phyloP scores from a whole-genome alignment of 2,329 filamentous ascomycete genomes.

The Lasiodiplodia sp. region DNA sequence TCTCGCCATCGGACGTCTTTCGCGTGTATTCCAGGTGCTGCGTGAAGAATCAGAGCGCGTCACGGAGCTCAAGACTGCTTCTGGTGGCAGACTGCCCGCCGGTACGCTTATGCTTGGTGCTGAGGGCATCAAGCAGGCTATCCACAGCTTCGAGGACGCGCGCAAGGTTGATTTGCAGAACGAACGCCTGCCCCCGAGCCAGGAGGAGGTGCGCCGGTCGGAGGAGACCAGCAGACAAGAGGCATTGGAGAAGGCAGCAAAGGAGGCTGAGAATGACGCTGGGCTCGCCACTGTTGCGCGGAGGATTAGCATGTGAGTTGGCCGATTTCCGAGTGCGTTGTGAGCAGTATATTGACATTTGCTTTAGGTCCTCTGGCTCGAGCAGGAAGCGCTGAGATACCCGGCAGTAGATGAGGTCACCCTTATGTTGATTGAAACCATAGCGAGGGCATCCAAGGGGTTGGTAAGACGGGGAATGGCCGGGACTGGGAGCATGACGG shows the following conservation, averaged over 20 bases:
- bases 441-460: constrained; percentile 26
- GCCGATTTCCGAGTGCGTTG: too few species aligned
- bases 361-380: constrained; percentile 50
- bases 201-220: constrained; percentile 87
- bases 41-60: constrained; percentile 97
- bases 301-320: constrained; percentile 91
- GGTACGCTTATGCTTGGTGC: constrained; percentile 98
- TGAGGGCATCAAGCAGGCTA: constrained; percentile 98
- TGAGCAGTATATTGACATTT: neutral
- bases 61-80: constrained; percentile 96
- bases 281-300: constrained; percentile 86
- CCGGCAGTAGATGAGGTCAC: constrained; percentile 20
- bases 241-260: constrained; percentile 83
- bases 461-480: constrained; percentile 14
- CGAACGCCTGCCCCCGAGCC: constrained; percentile 88
- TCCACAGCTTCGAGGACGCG: constrained; percentile 95
- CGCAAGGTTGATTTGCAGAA: constrained; percentile 97
- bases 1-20: constrained; percentile 92
- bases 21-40: constrained; percentile 96
- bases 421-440: constrained; percentile 23
- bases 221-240: constrained; percentile 81
- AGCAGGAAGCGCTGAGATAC: constrained; percentile 41
- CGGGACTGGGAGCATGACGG: constrained; percentile 6
- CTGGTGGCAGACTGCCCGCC: constrained; percentile 88
- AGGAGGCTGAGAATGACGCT: constrained; percentile 91